Base-by-base conservation (phyloP, 192 early-diverging fungal species). In the Umbelopsis isabellina region DNA sequence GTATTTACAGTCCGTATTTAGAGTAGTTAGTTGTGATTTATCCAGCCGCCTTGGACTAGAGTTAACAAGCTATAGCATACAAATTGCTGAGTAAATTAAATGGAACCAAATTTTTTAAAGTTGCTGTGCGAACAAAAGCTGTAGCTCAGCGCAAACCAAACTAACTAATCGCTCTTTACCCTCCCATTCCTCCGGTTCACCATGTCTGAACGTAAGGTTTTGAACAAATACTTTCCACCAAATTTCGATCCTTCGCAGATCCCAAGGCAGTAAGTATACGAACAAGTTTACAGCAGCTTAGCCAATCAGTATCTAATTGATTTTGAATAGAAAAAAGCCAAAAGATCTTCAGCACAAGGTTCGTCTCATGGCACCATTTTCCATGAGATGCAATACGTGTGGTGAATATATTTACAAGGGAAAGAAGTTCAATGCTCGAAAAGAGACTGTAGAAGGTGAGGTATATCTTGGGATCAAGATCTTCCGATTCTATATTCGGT, bases 381-480 rank as follows among this genome's bases (percentile, higher is more conserved):
- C 98, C 2, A 99, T 99, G 98, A 92, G 92, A 47, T 99, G 98
- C 83, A 86, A 85, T 46, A 92, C 92, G 8, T 98, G 98, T 69
- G 95, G 96, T 11, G 95, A 99, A 71, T 99, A 93, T 82, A 92
- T 99, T 48, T 95, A 94, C 81, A 96, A 97, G 79, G 94, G 95
- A 30, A 99, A 96, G 73, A 99, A 99, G 70, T 98, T 99, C 84
- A 98, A 99, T 76, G 97, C 96, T 27, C 84, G 94, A 48, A 99
- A 99, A 75, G 97, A 99, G 74, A 85, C 90, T 1, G 91, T 90
- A 4, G 80, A 89, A 48, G 87, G 86, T 12, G 90, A 90, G 75
- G 85, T 78, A n/a, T 95, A 92, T 75, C 83, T 89, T 35, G 76
- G 50, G 37, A 93, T 95, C 72, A 87, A 89, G 68, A 86, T 93